Evolutionary conservation across 148 eudicot species (phyloP).

Genomic region (Chenopodium formosanum): DNA sequence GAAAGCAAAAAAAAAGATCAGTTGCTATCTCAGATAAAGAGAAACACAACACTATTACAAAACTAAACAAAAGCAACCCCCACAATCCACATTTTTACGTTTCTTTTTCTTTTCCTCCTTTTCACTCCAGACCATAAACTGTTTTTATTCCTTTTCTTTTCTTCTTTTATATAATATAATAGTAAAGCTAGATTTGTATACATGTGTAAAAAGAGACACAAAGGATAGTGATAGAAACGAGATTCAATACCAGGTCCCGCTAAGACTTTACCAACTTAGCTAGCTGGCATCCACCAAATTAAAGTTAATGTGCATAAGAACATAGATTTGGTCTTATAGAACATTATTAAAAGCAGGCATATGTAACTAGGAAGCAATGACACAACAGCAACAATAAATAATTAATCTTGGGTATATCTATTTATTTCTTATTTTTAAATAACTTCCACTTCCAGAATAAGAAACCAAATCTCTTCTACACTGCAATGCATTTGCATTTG

Average conservation of each 20-base stretch:
- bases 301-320: neutral
- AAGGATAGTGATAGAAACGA: neutral
- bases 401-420: neutral
- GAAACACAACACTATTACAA: conserved; percentile 22
- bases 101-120: conserved; percentile 36
- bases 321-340: too few relatives aligned
- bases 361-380: conserved; percentile 30
- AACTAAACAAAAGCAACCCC: conserved; percentile 23
- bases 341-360: conserved; percentile 16
- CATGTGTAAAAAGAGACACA: neutral
- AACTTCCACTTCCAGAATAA: conserved; percentile 14
- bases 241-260: neutral
- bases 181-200: neutral
- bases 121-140: conserved; percentile 32
- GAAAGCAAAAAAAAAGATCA: conserved; percentile 22
- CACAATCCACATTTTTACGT: conserved; percentile 28
- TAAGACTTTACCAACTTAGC: neutral
- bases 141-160: neutral
- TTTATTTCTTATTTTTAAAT: neutral
- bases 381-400: conserved; percentile 2
- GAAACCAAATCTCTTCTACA: conserved; percentile 17
- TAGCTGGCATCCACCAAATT: neutral
- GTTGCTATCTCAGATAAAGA: conserved; percentile 25
- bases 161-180: neutral
- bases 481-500: neutral